Evolutionary conservation across 805 yeast species (phyloP).

Genomic region (Lachancea quebecensis): DNA sequence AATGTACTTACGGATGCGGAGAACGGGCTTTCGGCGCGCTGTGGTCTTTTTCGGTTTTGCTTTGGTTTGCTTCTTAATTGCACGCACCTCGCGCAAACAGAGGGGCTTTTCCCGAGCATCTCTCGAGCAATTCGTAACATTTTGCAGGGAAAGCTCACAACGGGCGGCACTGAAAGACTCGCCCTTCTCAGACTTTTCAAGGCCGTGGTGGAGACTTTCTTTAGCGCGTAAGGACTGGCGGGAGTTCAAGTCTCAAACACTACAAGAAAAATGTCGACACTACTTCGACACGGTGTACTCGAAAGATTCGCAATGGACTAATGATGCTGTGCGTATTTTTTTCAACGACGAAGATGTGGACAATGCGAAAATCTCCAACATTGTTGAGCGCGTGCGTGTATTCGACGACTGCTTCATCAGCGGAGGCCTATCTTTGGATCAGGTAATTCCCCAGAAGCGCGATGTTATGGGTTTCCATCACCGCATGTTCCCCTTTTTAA

Average conservation of each 20-base stretch:
- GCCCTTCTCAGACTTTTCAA: neutral
- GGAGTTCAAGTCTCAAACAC: neutral
- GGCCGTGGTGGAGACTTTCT: neutral
- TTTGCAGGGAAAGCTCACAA: neutral
- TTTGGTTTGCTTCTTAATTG: neutral
- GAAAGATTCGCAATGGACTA: constrained; percentile 19
- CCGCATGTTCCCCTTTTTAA: constrained; percentile 27
- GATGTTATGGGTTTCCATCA: constrained; percentile 13
- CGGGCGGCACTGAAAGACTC: constrained; percentile 1
- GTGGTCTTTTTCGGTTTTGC: too few relatives aligned
- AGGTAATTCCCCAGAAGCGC: constrained; percentile 11
- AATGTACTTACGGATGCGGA: too few relatives aligned
- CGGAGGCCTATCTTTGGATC: constrained; percentile 9
- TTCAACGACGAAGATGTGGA: constrained; percentile 17
- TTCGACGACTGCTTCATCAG: constrained; percentile 25
- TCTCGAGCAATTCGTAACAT: neutral
- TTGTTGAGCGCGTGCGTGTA: constrained; percentile 25
- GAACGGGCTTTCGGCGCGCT: too few relatives aligned
- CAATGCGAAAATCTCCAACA: constrained; percentile 14
- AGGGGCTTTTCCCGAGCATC: neutral
- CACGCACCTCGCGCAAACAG: neutral
- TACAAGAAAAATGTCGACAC: constrained; percentile 18
- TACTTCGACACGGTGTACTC: constrained; percentile 16
- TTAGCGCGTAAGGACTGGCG: neutral
- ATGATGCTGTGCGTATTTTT: constrained; percentile 12